Evolutionary conservation across 495 filamentous ascomycete species (phyloP).

Genomic region (Hypoxylon fuscum): DNA sequence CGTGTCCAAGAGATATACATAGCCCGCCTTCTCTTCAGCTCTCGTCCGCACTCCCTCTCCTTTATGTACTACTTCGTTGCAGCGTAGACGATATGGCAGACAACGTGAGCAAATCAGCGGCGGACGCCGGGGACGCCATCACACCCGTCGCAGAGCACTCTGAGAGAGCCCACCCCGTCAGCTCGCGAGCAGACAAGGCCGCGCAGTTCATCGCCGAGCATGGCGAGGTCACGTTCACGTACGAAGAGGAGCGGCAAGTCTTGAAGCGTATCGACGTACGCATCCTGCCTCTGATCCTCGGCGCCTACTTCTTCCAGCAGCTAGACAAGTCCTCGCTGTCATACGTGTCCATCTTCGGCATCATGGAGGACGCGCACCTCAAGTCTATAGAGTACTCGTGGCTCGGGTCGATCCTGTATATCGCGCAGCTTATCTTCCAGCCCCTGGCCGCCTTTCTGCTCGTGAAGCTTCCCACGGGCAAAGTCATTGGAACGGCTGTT

Average conservation of each 20-base stretch:
- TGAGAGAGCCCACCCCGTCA: slow-evolving; percentile 33
- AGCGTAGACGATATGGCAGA: slow-evolving; percentile 27
- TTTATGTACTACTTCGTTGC: neutral
- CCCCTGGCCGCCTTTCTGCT: slow-evolving; percentile 56
- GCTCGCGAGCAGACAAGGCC: slow-evolving; percentile 46
- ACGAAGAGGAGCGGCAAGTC: slow-evolving; percentile 51
- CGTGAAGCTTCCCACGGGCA: slow-evolving; percentile 60
- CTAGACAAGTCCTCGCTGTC: slow-evolving; percentile 64
- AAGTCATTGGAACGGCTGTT: slow-evolving; percentile 52
- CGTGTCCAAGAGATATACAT: neutral
- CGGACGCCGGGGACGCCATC: slow-evolving; percentile 37
- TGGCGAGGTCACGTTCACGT: slow-evolving; percentile 47
- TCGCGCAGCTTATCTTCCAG: slow-evolving; percentile 57
- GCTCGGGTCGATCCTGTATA: slow-evolving; percentile 56
- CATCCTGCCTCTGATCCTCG: slow-evolving; percentile 59
- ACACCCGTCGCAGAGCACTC: slow-evolving; percentile 36
- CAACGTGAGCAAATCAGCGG: slow-evolving; percentile 10
- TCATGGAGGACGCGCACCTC: slow-evolving; percentile 59
- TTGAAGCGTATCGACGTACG: slow-evolving; percentile 57
- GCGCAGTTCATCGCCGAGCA: slow-evolving; percentile 53
- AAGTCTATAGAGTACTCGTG: slow-evolving; percentile 58
- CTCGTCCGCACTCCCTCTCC: neutral
- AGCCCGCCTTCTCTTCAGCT: neutral
- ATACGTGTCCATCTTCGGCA: slow-evolving; percentile 64
- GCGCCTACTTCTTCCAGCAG: slow-evolving; percentile 63